Base-by-base conservation (phyloP, 495 filamentous ascomycete species). In the Stereocaulon alpinum region DNA sequence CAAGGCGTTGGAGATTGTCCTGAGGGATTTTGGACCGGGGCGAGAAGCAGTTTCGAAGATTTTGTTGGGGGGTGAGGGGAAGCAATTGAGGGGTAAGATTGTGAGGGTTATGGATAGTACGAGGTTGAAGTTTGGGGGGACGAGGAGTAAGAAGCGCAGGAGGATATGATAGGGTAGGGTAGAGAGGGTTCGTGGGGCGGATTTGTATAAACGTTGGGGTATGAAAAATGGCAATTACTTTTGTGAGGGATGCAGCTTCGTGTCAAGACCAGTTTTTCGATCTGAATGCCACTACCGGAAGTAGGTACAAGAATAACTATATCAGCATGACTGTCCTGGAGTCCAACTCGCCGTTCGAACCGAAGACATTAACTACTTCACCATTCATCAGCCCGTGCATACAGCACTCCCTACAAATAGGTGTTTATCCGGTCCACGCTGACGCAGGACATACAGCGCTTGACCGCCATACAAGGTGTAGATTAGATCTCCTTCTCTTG, bases 91-190 rank as follows among this genome's bases (percentile, higher is more conserved):
- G 61, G 72, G 74, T 17, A 80, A 83, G 73, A 82, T 97, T 61
- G 74, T 76, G 53, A 82, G 82, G 65, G 88, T 97, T 41, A 79
- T 85, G 24, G 93, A 98, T 77, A 72, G 80, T 40, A 95, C 90
- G 49, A 84, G 87, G 67, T 69, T 97, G 68, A 98, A 97, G 74
- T 95, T 96, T 75, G 93, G 94, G 74, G 94, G 93, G 67, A 90
- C 89, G 61, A 87, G 91, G 71, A 89, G 88, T 76, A 77, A 75
- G 68, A 87, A 82, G 66, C 81, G 82, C 42, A 90, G 90, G 69
- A 84, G 93, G 76, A 73, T 24, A 1, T 24, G 24, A 24, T 96
- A 75, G 86, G 89, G 76, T 91, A 77, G 69, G 56, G 4, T n/a
- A 6, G 11, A 9, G 27, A 4, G 15, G 34, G 34, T 12, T 37